Base-by-base conservation (phyloP, 176 grass and related monocot species). In the Lolium rigidum region DNA sequence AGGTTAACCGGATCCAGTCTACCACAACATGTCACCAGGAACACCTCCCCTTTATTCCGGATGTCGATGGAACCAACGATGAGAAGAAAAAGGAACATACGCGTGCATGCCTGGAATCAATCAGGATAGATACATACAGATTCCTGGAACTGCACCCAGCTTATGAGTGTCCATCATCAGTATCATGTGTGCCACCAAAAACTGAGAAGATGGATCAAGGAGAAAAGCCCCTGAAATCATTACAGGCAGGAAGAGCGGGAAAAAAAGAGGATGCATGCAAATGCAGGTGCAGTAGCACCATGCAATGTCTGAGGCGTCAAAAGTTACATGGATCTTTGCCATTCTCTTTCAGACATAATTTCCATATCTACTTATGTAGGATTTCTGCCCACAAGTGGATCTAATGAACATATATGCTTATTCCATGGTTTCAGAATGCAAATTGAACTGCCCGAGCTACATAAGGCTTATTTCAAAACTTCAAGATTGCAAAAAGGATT, bases 201-300 rank as follows among this genome's bases (percentile, higher is more conserved):
- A 55, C 48, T 5, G 73, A 50, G 73, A 54, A 76, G 72, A 76
- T 17, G 49, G 8, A 35, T 76, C 25, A 18, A 20, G 48, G 3
- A 76, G 73, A 76, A 76, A 76, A 55, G 73, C 73, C 17, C 73
- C 73, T 76, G 48, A 28, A 76, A 76, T 76, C 73, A 76, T 76
- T 35, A 10, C 48, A 35, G 25, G 49, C 49, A 35, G 49, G 73
- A 76, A 55, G 73, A 76, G 39, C 21, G 2, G 2, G 52, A 75
- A 74, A 14, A 26, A 25, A 35, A 25, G 49, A 35, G 31, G 31
- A 35, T 47, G 8, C 71, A 75, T 70, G 31, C 31, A 35, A 35
- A 35, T 16, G 63, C 24, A 76, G 71, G n/a, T 73, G 70, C 66
- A 70, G 67, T 2, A 21, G 68, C 73, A 76, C 73, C 9, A 76